phyloP scores from a whole-genome alignment of 108 stramenopile genomes.

The Skeletonema menzelii region DNA sequence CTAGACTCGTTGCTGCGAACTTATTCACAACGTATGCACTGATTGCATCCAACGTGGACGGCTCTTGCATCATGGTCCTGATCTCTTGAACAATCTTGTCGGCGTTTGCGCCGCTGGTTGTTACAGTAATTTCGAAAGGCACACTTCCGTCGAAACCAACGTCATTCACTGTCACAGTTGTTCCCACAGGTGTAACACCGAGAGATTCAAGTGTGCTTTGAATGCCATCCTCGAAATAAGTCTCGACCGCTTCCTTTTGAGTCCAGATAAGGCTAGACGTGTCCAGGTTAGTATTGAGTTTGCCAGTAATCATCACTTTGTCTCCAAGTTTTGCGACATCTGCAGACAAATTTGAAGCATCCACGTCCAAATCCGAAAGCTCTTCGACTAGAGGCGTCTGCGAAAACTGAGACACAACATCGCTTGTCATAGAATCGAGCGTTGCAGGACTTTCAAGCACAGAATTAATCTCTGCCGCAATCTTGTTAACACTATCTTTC shows the following conservation, averaged over 20 bases:
- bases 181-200: slow-evolving; percentile 1
- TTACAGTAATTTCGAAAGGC: slow-evolving; percentile 2
- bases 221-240: slow-evolving; percentile 15
- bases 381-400: slow-evolving; percentile 1
- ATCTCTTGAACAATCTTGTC: background rate
- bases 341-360: background rate
- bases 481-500: background rate
- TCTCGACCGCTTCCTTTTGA: slow-evolving; percentile 13
- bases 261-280: slow-evolving; percentile 11
- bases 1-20: slow-evolving; percentile 6
- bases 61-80: background rate
- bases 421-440: background rate
- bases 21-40: slow-evolving; percentile 1
- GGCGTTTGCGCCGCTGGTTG: background rate
- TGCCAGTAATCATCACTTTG: slow-evolving; percentile 13
- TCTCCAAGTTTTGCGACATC: background rate
- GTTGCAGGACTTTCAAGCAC: background rate
- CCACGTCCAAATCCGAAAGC: background rate
- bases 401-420: background rate
- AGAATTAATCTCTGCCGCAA: background rate
- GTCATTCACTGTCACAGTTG: slow-evolving; percentile 17
- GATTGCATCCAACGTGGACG: slow-evolving; percentile 14
- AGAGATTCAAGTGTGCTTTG: slow-evolving; percentile 12
- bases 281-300: slow-evolving; percentile 16
- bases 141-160: slow-evolving; percentile 10